These are phyloP conservation scores for Cyclotella atomus DNA, from an alignment of 108 stramenopile genomes.

Conservation along the genomic window DNA sequence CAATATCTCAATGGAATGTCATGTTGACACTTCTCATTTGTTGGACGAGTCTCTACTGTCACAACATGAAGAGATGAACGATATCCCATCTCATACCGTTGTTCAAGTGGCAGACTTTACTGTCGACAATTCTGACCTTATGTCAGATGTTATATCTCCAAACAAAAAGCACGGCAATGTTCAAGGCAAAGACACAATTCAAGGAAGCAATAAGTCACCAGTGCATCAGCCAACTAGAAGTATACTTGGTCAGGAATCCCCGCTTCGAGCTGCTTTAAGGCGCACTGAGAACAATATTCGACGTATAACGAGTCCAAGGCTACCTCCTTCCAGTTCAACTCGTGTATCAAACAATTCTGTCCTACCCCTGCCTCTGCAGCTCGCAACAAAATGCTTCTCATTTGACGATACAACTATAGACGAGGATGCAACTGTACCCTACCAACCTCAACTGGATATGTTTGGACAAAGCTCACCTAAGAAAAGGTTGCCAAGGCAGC, in stretches of 20 bases:
- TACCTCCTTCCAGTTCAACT: neutral
- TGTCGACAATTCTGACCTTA: neutral
- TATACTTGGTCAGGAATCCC: conserved; percentile 29
- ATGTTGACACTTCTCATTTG: conserved; percentile 21
- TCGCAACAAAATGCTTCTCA: conserved; percentile 48
- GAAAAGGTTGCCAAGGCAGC: neutral
- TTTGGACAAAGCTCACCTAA: neutral
- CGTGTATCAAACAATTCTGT: conserved; percentile 17
- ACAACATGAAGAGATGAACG: neutral
- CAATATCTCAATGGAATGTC: conserved; percentile 32
- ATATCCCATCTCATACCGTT: neutral
- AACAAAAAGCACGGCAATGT: neutral
- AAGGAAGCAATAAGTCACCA: neutral
- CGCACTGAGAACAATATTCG: conserved; percentile 20
- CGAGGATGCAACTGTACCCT: conserved; percentile 23
- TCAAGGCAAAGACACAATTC: neutral
- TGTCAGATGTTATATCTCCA: neutral
- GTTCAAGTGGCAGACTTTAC: conserved; percentile 17
- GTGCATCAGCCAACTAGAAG: neutral
- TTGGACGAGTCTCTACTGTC: conserved; percentile 15
- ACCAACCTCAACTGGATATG: neutral
- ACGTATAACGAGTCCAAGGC: conserved; percentile 12
- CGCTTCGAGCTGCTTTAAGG: conserved; percentile 40
- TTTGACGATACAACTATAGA: conserved; percentile 50
- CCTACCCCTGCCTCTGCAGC: conserved; percentile 28